phyloP scores from a whole-genome alignment of 1,139 yeast genomes.

The Chernovozyma sophiae-reginae region DNA sequence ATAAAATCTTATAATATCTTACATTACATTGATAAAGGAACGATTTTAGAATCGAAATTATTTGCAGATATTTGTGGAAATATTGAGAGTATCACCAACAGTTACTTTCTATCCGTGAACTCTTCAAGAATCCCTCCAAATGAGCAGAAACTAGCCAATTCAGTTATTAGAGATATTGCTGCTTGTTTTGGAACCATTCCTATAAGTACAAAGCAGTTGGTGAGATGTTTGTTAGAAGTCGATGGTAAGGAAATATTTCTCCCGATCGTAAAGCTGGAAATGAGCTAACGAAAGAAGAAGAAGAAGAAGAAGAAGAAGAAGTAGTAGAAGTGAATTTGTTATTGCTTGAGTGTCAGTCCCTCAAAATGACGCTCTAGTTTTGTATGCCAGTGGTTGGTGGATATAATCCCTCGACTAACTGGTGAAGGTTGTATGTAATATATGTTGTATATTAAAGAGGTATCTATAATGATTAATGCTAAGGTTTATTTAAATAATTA shows the following conservation, averaged over 20 bases:
- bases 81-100: not conserved
- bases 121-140: not conserved
- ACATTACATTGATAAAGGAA: not conserved
- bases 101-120: not conserved
- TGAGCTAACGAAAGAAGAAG: too few species aligned
- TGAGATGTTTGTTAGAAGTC: slow-evolving; percentile 2
- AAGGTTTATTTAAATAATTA: slow-evolving; percentile 11
- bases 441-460: not conserved
- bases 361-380: too few species aligned
- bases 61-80: not conserved
- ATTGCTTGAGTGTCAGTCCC: too few species aligned
- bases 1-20: too few species aligned
- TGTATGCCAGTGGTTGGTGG: too few species aligned
- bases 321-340: too few species aligned
- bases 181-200: slow-evolving; percentile 6
- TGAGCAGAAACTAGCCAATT: not conserved
- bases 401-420: too few species aligned
- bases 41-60: not conserved
- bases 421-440: not conserved
- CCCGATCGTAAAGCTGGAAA: slow-evolving; percentile 1
- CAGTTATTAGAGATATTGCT: slow-evolving; percentile 1
- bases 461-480: slow-evolving; percentile 3
- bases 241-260: slow-evolving; percentile 1
- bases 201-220: slow-evolving; percentile 3
- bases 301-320: too few species aligned